These are phyloP conservation scores for Xylariales sp. DNA, from an alignment of 2,329 filamentous ascomycete genomes.

Conservation along the genomic window DNA sequence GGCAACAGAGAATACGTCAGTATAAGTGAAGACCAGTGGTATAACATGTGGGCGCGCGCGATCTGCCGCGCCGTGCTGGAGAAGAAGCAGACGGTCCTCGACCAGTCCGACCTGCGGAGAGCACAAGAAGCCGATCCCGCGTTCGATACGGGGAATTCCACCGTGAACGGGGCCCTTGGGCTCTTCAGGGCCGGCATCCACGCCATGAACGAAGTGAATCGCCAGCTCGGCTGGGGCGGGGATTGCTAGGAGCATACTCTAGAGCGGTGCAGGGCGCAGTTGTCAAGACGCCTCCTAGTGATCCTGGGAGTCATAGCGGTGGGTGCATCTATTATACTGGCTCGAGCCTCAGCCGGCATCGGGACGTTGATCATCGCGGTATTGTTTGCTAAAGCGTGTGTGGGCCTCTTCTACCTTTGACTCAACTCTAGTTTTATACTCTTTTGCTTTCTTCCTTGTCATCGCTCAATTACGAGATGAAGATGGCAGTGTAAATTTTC, in stretches of 20 bases:
- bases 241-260: slow-evolving; percentile 44
- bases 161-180: slow-evolving; percentile 55
- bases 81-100: slow-evolving; percentile 65
- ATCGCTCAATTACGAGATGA: not conserved
- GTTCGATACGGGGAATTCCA: slow-evolving; percentile 54
- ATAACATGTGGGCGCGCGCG: slow-evolving; percentile 70
- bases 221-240: slow-evolving; percentile 65
- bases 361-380: slow-evolving; percentile 16
- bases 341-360: slow-evolving; percentile 14
- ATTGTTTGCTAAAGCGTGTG: slow-evolving; percentile 22
- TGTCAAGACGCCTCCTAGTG: slow-evolving; percentile 8
- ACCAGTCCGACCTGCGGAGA: slow-evolving; percentile 65
- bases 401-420: not conserved
- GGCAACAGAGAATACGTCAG: slow-evolving; percentile 62
- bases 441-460: not conserved
- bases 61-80: slow-evolving; percentile 70
- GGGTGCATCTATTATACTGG: slow-evolving; percentile 12
- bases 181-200: slow-evolving; percentile 61
- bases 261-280: not conserved
- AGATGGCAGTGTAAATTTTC: not conserved
- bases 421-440: not conserved
- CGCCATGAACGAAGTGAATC: slow-evolving; percentile 64
- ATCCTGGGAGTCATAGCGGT: slow-evolving; percentile 21
- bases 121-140: slow-evolving; percentile 55
- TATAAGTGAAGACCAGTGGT: slow-evolving; percentile 69